Evolutionary conservation across 768 basidiomycete species (phyloP).

Genomic region (Pholiota molesta): DNA sequence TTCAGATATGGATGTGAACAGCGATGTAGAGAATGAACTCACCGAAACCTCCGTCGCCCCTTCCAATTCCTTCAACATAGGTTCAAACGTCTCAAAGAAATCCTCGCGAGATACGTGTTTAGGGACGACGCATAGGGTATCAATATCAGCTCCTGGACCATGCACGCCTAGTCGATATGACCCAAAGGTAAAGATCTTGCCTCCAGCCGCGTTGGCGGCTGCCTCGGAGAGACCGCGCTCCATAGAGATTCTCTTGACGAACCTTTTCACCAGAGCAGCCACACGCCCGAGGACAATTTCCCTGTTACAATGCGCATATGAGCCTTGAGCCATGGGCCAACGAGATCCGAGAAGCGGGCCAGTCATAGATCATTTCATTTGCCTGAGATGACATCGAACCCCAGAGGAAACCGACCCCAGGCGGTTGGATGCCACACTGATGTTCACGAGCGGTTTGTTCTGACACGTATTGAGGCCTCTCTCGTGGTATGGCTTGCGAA

Average conservation of each 20-base stretch:
- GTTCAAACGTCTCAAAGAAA: slow-evolving; percentile 91
- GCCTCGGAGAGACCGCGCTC: slow-evolving; percentile 83
- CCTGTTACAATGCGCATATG: slow-evolving; percentile 46
- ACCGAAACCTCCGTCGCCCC: slow-evolving; percentile 91
- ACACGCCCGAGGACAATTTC: slow-evolving; percentile 93
- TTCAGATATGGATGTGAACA: slow-evolving; percentile 7
- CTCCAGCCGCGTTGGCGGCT: slow-evolving; percentile 88
- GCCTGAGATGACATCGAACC: not conserved
- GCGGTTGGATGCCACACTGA: not conserved
- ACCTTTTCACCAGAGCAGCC: slow-evolving; percentile 87
- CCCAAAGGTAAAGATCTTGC: slow-evolving; percentile 99
- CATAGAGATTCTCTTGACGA: slow-evolving; percentile 83
- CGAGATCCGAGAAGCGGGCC: not conserved
- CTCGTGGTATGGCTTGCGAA: slow-evolving; percentile 1
- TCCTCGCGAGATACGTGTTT: slow-evolving; percentile 95
- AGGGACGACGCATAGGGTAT: slow-evolving; percentile 97
- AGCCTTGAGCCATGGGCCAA: slow-evolving; percentile 11
- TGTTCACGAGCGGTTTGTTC: not conserved
- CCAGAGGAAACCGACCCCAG: not conserved
- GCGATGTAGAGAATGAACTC: slow-evolving; percentile 30
- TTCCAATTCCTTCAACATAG: slow-evolving; percentile 82
- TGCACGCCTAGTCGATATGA: slow-evolving; percentile 98
- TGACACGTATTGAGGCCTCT: not conserved
- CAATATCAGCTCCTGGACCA: slow-evolving; percentile 94
- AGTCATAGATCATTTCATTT: not conserved